Evolutionary conservation across 106 monocot genomes (phyloP), one percentile per base, ranked within the genome.

Genomic region (Gastrodia elata): DNA sequence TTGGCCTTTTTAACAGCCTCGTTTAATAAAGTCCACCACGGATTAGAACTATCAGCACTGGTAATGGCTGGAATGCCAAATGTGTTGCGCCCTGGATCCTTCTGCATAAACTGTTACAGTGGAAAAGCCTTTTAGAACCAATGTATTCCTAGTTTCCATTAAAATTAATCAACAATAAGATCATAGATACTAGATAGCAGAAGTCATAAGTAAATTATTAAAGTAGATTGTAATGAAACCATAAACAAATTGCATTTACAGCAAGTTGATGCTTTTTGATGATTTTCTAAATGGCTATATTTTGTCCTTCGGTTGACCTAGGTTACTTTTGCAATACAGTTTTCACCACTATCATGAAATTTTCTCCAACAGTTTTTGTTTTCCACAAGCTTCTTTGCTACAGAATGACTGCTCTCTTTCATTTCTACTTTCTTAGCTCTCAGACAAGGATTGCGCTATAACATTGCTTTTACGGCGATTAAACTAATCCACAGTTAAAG

Each of bases 61-160:
- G 97, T 88, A 59, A 93, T 24, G 18, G 79, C 84, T 48, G 88
- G 97, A 65, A 88, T 93, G 70, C 97, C 97, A 79, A 83, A 85
- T 75, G 59, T 91, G 76, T 98, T 82, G 56, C 77, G 5, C 24
- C 88, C 76, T 3, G 91, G 58, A 71, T 65, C 81, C 74, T 90
- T 91, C 5, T 83, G 78, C 73, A 80, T 91, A 75, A 91, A 93
- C 97, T 98, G 79, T 30, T 25, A 59, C 67, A 80, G 64, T 27
- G 44, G 11, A 74, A 52, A 81, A 79, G 28, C 38, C 39, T n/a
- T 14, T 80, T 73, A 67, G 38, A 44, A 71, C 61, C 8, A 61
- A 2, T n/a, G 22, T 61, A 61, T 61, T 61, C 32, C 13, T 30
- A 32, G 32, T 30, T 61, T 61, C 57, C 30, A 61, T 14, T 30